Evolutionary conservation across 495 filamentous ascomycete genomes (phyloP).

Genomic region (Aspergillus indologenus): DNA sequence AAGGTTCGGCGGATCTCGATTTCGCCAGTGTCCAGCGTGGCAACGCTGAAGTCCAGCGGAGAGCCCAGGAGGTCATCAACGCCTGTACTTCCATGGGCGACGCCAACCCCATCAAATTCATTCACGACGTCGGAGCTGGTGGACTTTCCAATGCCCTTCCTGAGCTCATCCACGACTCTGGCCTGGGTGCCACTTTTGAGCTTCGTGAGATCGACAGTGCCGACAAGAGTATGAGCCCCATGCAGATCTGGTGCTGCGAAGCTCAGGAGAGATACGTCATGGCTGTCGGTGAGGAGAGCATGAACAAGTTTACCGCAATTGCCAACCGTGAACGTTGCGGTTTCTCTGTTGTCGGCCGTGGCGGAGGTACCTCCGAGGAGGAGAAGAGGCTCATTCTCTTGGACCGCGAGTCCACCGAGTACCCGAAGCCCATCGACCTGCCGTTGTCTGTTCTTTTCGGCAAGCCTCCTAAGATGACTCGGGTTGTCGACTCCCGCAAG

Average conservation of each 20-base stretch:
- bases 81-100: constrained; percentile 79
- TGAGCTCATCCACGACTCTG: constrained; percentile 88
- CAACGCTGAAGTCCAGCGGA: constrained; percentile 91
- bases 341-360: constrained; percentile 87
- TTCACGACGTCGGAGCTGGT: constrained; percentile 96
- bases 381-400: constrained; percentile 72
- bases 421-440: constrained; percentile 79
- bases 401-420: constrained; percentile 75
- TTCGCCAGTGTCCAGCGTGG: constrained; percentile 92
- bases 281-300: constrained; percentile 69
- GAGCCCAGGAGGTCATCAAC: constrained; percentile 96
- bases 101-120: constrained; percentile 86
- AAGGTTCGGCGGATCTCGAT: constrained; percentile 85
- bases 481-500: constrained; percentile 72
- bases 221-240: constrained; percentile 85
- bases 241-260: constrained; percentile 97
- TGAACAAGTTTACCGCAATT: constrained; percentile 82
- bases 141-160: constrained; percentile 91
- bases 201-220: constrained; percentile 87
- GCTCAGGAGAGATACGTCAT: constrained; percentile 95
- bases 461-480: constrained; percentile 79
- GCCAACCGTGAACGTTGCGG: constrained; percentile 85
- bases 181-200: constrained; percentile 84
- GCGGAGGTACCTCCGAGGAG: constrained; percentile 57
- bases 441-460: constrained; percentile 92